Base-by-base conservation (phyloP, 2,329 filamentous ascomycete genomes). In the Zarea fungicola region DNA sequence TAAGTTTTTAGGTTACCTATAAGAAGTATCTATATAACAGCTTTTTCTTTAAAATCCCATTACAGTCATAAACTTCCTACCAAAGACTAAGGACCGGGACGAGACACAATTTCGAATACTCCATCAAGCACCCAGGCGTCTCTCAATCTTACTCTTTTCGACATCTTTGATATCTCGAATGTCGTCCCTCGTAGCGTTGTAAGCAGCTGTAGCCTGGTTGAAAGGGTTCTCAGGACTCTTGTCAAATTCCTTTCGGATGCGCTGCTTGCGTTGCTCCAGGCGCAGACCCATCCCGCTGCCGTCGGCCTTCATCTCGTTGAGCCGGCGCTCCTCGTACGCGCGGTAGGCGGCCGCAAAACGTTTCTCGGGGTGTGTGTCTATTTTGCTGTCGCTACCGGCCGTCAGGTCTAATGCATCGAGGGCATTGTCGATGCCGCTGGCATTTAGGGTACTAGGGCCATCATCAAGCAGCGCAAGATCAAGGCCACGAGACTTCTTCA, bases 211-310 rank as follows among this genome's bases (percentile, higher is more conserved):
- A 14, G 85, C 83, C 71, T 95, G 89, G 71, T 96, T 96, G 72
- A 95, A 93, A 13, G 93, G 93, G 67, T 99, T 99, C 60, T 97
- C 92, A 2, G 88, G 85, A 61, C 87, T 87, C 75, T 89, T 95
- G 68, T 95, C 87, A 66, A 97, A 99, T 72, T 97, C 93, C 75
- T 95, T 95, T 54, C 80, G 71, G 57, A 95, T 87, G 62, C 84
- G 77, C 55, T 92, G 87, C 60, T 91, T 84, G 68, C 87, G 85
- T 78, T 96, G 91, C 58, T 95, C 81, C 58, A 87, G 75, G 50
- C 91, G 76, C 63, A 97, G 67, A 1, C 89, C 89, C 50, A 85
- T 67, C 18, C 76, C 77, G 57, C 72, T 83, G 46, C 85, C 87
- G 66, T 96, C 90, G 48, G 80, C 73, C 62, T 92, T 87, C 78